Evolutionary conservation across 2,329 filamentous ascomycete species (phyloP).

Genomic region (Elsinoe batatas): DNA sequence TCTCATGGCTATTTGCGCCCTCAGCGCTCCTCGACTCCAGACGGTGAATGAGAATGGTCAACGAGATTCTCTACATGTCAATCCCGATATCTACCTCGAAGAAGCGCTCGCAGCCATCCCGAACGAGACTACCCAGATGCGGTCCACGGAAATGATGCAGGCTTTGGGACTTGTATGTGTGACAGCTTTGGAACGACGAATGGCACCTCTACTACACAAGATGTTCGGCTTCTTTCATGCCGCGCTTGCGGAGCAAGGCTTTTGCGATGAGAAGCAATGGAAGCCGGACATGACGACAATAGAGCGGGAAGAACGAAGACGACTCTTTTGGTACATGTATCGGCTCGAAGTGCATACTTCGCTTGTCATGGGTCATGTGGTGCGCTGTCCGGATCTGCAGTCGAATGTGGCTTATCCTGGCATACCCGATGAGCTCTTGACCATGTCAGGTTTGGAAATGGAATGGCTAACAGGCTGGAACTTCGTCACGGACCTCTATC

Average conservation of each 20-base stretch:
- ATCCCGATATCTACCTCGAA: background rate
- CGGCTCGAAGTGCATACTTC: slow-evolving; percentile 46
- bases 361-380: slow-evolving; percentile 41
- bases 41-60: background rate
- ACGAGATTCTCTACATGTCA: background rate
- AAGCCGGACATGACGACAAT: background rate
- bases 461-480: slow-evolving; percentile 48
- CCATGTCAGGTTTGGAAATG: background rate
- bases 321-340: slow-evolving; percentile 48
- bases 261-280: slow-evolving; percentile 9
- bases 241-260: background rate
- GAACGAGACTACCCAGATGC: background rate
- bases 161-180: background rate
- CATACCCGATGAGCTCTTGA: slow-evolving; percentile 33
- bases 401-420: slow-evolving; percentile 37
- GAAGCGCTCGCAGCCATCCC: slow-evolving; percentile 4
- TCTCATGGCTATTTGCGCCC: slow-evolving; percentile 1
- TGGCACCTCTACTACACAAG: slow-evolving; percentile 1
- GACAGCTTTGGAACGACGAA: background rate
- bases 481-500: slow-evolving; percentile 47
- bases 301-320: slow-evolving; percentile 29
- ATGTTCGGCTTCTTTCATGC: slow-evolving; percentile 8
- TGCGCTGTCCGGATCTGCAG: slow-evolving; percentile 37
- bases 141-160: slow-evolving; percentile 7
- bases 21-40: background rate